Percentiles rank a stretch among this genome's conserved stretches.
These are phyloP conservation scores for Mycena rebaudengoi DNA, from an alignment of 768 basidiomycete species.

Conservation along the genomic window DNA sequence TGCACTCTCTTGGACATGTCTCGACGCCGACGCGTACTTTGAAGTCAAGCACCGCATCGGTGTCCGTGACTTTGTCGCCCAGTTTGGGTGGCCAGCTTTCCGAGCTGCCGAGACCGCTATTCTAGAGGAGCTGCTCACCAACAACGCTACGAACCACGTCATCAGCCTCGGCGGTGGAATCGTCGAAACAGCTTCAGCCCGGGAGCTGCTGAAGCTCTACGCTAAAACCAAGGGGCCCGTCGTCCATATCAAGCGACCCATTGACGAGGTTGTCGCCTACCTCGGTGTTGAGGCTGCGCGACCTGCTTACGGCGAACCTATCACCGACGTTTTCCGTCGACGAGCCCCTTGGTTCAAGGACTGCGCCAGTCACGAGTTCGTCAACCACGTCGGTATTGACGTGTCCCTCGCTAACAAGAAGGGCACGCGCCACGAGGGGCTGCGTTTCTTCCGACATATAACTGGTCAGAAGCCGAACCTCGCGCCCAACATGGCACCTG, in stretches of 20 bases:
- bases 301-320: constrained; percentile 89
- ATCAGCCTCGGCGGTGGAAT: constrained; percentile 95
- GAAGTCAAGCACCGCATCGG: constrained; percentile 65
- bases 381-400: constrained; percentile 68
- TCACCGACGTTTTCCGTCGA: constrained; percentile 84
- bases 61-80: constrained; percentile 80
- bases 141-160: constrained; percentile 67
- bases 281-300: constrained; percentile 78
- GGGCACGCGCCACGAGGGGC: constrained; percentile 67
- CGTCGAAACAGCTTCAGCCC: constrained; percentile 83
- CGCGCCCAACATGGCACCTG: constrained; percentile 57
- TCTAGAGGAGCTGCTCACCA: constrained; percentile 72
- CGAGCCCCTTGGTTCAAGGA: constrained; percentile 89
- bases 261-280: constrained; percentile 84
- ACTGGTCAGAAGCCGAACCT: constrained; percentile 76
- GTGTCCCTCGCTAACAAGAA: constrained; percentile 33
- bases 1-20: constrained; percentile 70
- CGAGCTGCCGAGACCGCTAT: constrained; percentile 78
- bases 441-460: constrained; percentile 90
- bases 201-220: constrained; percentile 77
- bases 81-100: constrained; percentile 91
- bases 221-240: constrained; percentile 70
- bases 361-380: constrained; percentile 83
- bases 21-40: constrained; percentile 90
- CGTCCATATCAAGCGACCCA: constrained; percentile 83